Evolutionary conservation across 2,329 filamentous ascomycete genomes (phyloP).

Genomic region (Pezicula radicicola): DNA sequence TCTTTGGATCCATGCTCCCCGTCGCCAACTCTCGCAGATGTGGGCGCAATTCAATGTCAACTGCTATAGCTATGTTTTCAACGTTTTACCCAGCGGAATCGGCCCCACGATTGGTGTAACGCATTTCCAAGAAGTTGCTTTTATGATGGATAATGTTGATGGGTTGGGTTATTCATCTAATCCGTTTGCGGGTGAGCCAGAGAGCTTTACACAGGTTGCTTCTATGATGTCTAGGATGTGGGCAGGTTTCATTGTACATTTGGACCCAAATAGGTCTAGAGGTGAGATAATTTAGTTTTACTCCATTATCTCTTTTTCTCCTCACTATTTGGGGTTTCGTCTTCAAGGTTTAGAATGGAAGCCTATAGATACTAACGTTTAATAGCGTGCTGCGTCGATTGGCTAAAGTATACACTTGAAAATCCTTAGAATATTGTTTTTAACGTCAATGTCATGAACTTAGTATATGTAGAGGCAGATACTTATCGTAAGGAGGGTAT

Average conservation of each 20-base stretch:
- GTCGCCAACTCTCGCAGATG: background rate
- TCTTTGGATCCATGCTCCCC: background rate
- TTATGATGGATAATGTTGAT: constrained; percentile 9
- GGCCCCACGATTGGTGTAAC: background rate
- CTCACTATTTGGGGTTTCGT: too few species aligned
- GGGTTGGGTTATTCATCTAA: background rate
- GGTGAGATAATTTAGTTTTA: too few species aligned
- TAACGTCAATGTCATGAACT: too few species aligned
- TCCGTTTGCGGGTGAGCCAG: background rate
- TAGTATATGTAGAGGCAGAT: too few species aligned
- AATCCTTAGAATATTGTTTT: too few species aligned
- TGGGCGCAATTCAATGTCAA: background rate
- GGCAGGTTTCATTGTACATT: constrained; percentile 8
- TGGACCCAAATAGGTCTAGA: constrained; percentile 14
- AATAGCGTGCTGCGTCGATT: too few species aligned
- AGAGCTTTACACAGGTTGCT: background rate
- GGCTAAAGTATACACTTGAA: too few species aligned
- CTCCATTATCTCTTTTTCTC: too few species aligned
- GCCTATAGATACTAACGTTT: too few species aligned
- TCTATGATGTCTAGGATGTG: constrained; percentile 12
- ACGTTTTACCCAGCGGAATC: background rate
- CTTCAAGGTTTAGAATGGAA: too few species aligned
- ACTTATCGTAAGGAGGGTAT: too few species aligned
- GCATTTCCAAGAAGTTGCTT: constrained; percentile 1
- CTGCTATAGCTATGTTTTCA: background rate